Conservation (phyloP, 225 moss, liverwort and hornwort genomes). For the Marchantia polymorpha region DNA sequence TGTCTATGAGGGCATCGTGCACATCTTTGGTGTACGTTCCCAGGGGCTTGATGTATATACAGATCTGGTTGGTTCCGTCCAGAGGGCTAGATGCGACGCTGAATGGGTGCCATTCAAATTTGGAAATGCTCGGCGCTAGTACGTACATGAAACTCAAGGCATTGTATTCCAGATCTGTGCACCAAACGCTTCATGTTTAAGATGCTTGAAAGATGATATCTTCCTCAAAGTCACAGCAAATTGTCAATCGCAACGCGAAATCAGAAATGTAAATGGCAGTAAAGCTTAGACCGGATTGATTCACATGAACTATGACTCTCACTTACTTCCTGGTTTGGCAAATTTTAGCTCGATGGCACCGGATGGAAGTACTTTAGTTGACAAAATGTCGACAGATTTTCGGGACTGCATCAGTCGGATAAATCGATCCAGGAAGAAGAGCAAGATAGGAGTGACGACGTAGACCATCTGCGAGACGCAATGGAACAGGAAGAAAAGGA, state of each 20-base stretch:
- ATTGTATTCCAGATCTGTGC: constrained; percentile 40
- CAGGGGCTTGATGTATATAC: constrained; percentile 64
- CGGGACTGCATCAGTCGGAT: constrained; percentile 73
- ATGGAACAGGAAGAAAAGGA: constrained; percentile 62
- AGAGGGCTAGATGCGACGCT: constrained; percentile 65
- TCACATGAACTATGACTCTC: too few species aligned
- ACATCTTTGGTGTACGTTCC: constrained; percentile 37
- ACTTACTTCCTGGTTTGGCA: constrained; percentile 41
- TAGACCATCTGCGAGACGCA: constrained; percentile 51
- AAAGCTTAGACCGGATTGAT: background rate
- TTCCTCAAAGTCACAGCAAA: too few species aligned
- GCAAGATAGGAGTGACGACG: constrained; percentile 57
- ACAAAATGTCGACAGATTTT: constrained; percentile 49
- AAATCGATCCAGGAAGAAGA: constrained; percentile 88
- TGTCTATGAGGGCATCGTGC: constrained; percentile 41
- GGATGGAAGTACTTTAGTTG: constrained; percentile 56
- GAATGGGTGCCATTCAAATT: constrained; percentile 73
- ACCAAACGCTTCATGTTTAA: background rate
- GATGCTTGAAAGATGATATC: too few species aligned
- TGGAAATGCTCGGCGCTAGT: constrained; percentile 54
- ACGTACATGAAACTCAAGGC: constrained; percentile 60
- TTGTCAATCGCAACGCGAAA: too few species aligned
- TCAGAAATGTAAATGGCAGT: too few species aligned
- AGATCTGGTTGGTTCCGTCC: constrained; percentile 41
- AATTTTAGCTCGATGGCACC: constrained; percentile 72